Conservation (phyloP, 768 basidiomycete species). For the Candolleomyces eurysporus region DNA sequence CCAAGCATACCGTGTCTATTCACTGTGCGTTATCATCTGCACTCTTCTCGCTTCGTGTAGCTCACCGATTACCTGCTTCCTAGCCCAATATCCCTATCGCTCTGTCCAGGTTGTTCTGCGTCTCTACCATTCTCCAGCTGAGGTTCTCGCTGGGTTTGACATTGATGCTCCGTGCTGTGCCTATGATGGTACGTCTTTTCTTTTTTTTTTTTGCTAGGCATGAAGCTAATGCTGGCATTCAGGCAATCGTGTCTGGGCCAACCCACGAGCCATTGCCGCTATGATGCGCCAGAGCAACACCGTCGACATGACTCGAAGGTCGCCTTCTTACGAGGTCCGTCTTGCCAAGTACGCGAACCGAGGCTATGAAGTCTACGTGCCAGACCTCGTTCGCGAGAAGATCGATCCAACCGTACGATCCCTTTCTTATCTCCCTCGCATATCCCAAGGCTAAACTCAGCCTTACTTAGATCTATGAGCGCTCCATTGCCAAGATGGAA, state of each 20-base stretch:
- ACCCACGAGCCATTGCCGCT: slow-evolving; percentile 56
- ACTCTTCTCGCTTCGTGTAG: neutral
- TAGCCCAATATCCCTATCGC: slow-evolving; percentile 66
- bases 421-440: neutral
- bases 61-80: neutral
- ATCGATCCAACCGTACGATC: slow-evolving; percentile 57
- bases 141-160: slow-evolving; percentile 67
- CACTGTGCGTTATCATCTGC: slow-evolving; percentile 42
- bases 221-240: neutral
- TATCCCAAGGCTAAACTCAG: neutral
- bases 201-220: neutral
- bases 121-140: slow-evolving; percentile 60
- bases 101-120: slow-evolving; percentile 67
- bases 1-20: slow-evolving; percentile 65
- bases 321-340: slow-evolving; percentile 63
- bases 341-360: slow-evolving; percentile 56
- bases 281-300: slow-evolving; percentile 70
- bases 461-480: slow-evolving; percentile 52
- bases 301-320: slow-evolving; percentile 59
- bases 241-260: slow-evolving; percentile 55
- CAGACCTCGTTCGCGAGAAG: slow-evolving; percentile 44
- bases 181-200: slow-evolving; percentile 28
- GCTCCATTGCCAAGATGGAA: slow-evolving; percentile 52
- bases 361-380: slow-evolving; percentile 57
- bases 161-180: slow-evolving; percentile 63